Evolutionary conservation across 2,329 filamentous ascomycete genomes (phyloP), one percentile per base, ranked within the genome.

Genomic region (Orbilia ellipsospora): DNA sequence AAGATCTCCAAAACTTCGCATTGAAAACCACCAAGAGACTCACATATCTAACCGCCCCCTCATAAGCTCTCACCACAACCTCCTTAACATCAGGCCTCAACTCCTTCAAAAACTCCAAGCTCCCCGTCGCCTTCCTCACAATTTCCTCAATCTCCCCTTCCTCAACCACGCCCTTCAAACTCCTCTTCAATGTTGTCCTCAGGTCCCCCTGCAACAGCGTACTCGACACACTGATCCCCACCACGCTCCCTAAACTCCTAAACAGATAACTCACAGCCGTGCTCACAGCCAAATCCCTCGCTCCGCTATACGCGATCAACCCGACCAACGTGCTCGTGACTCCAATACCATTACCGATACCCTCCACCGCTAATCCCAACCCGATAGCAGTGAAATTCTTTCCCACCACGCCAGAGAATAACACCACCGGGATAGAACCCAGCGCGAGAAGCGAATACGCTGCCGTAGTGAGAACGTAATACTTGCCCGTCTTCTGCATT

Each of bases 251-350:
- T 0, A 94, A 84, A 0, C 90, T 90, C 45, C 92, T 89, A 84
- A 94, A 94, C 23, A 94, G 87, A 82, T 94, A 94, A 18, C 89
- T 91, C 81, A 90, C 93, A 6, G 92, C 92, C 15, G 92, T 91
- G 2, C 89, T 90, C 0, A 94, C 87, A 1, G 92, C 91, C 76
- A 91, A 89, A 78, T 94, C 91, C 51, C 88, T 85, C 2, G 85
- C 84, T 0, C 87, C 83, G 0, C 90, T 87, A 80, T 93, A 92
- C 36, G 91, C 89, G 77, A 94, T 88, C 44, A 93, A 84, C 1
- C 86, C 90, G 55, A 93, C 89, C 40, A 94, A 85, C 0, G 90
- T 89, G 0, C 89, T 90, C 0, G 91, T 93, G 44, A 92, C 87
- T 4, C 88, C 90, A 79, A 86, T 85, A 2, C 86, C 86, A 74